Base-by-base conservation (phyloP, 2,329 filamentous ascomycete genomes). In the Pyrenochaeta sp. region DNA sequence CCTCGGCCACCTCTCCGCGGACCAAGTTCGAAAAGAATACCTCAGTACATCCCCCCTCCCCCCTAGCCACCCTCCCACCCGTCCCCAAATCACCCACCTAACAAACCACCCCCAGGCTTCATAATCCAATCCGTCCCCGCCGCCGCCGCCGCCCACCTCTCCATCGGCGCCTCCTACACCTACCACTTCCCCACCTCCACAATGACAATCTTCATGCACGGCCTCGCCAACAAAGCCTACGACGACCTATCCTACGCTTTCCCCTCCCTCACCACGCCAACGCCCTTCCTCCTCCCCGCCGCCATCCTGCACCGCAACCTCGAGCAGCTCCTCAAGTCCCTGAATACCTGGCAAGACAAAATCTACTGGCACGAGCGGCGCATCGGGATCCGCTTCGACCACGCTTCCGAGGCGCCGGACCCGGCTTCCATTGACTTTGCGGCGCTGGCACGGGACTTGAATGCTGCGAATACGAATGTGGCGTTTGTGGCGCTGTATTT, bases 121-220 rank as follows among this genome's bases (percentile, higher is more conserved):
- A 37, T 53, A 9, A 27, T 56, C 18, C 53, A 55, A 22, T 53
- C 44, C 0, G 29, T 44, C 4, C 44, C 49, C 2, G 35, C 42
- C 2, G 31, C 39, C 0, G 13, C 18, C 2, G 24, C 9, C 11
- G 13, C n/a, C n/a, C n/a, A n/a, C 3, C 20, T 44, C 17, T 48
- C 22, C 29, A 19, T 50, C 4, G 17, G 51, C 15, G 37, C 43
- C 9, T 59, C 58, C 1, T 58, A 58, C 40, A 59, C 55, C 1
- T 55, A 58, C 31, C 46, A 54, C 10, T 56, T 61, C 27, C 34
- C 36, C 3, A 55, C 23, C 15, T 42, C 27, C n/a, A 38, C 28
- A 2, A 55, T 54, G 46, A 57, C 58, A 27, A 32, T 49, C 17
- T 61, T 58, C 23, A 47, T 57, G 24, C 55, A 57, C 18, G 41